Base-by-base conservation (phyloP, 2,329 filamentous ascomycete genomes). In the Microsporum audouinii region DNA sequence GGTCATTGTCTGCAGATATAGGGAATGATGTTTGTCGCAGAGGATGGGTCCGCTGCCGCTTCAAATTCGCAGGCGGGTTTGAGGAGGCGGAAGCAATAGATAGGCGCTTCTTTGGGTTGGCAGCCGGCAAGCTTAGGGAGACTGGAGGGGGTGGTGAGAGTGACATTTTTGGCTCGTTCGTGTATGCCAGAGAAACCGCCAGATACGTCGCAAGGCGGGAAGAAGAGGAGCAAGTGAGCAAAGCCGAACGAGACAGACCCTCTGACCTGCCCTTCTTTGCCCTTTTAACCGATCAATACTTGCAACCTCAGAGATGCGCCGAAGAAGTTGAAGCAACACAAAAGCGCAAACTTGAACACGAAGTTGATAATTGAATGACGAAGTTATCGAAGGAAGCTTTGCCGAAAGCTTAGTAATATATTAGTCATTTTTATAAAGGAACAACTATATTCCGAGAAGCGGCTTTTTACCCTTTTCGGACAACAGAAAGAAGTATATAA, bases 11-110 rank as follows among this genome's bases (percentile, higher is more conserved):
- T 33, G 71, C 66, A 10, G 68, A 68, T 2, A 67, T 68, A 0
- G 76, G 76, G 62, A 77, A 78, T 29, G 76, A 78, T 29, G 76
- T 78, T 62, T 79, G 76, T 41, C 76, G 73, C 59, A 79, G 75
- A 14, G 77, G 77, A 64, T 79, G 77, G 67, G 76, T 73, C 65
- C 74, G 75, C 23, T 60, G 62, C 41, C 60, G 62, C 56, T 66
- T 64, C 69, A 65, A 31, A 66, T 69, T 63, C 70, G 71, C 59
- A 61, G 64, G 60, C 2, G 62, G 57, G 7, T 56, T 55, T 5
- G 60, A 62, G 23, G 43, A 43, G 60, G 59, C 62, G 45, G 59
- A 60, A 43, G 60, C 56, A 58, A 62, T 63, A 51, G 62, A 66
- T 45, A 64, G 53, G 56, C 60, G 60, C 47, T 63, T 66, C 59